A percentile compares a stretch with the other conserved stretches of the same genome.
Evolutionary conservation across 306 rosid species (phyloP).

Genomic region (Malus domestica): ASM211411v1 NC_041790.1:31700001-31700500

Average conservation of each 20-base stretch:
- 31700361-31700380: neutral
- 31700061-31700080: neutral
- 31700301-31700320: neutral
- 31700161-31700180: neutral
- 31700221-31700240: neutral
- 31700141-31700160: neutral
- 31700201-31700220: neutral
- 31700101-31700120: neutral
- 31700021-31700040: conserved; percentile 96
- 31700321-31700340: neutral
- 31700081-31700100: neutral
- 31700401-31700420: neutral
- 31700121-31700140: neutral
- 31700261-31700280: neutral
- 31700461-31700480: conserved; percentile 2
- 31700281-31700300: neutral
- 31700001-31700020: conserved; percentile 94
- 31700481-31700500: conserved; percentile 66
- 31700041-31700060: conserved; percentile 65
- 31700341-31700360: neutral
- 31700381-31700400: neutral
- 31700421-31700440: neutral
- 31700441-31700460: neutral
- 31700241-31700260: neutral
- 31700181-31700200: neutral